Base-by-base conservation (phyloP, 2,329 filamentous ascomycete species). In the Aspergillus fijiensis region DNA sequence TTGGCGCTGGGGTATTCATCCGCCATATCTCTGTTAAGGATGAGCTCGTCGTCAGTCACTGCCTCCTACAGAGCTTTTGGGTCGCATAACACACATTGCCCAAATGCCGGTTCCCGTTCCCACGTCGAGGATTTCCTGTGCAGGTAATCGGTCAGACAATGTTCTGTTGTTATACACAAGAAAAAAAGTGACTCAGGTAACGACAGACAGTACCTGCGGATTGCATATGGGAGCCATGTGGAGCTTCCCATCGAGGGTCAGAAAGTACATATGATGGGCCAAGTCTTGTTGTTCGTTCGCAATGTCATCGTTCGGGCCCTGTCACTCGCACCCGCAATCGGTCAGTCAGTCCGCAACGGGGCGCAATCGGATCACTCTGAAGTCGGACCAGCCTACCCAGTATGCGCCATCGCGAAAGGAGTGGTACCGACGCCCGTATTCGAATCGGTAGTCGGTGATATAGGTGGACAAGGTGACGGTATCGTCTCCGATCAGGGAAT, bases 1-100 rank as follows among this genome's bases (percentile, higher is more conserved):
- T 73, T 69, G 25, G 80, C 78, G 25, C 68, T 69, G 11, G 76
- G 75, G 58, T 76, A 70, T 59, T 76, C 56, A 66, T 79, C 64
- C 56, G 71, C 73, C 57, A 74, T 66, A 51, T 70, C 69, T n/a
- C 67, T 72, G 59, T 0, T 3, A 63, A 45, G 16, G 9, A n/a
- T 29, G 14, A n/a, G 39, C 16, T 25, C 4, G 21, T n/a, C 29
- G 47, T 49, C 29, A 58, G 55, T 11, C 21, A 16, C 3, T 29
- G 48, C 19, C 45, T 5, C 12, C 5, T 2, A 16, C 16, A 5
- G 3, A 19, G 39, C 29, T 6, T 14, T 31, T 19, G 27, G 14
- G 23, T 35, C 14, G 42, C 14, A 48, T 19, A 25, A 61, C 63
- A 33, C 52, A 65, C 63, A 68, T 63, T 21, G 67, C 67, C 68